Percentiles rank a stretch among this genome's conserved stretches.
Evolutionary conservation across 1,139 yeast species (phyloP).

Genomic region (Geotrichum candidum): DNA sequence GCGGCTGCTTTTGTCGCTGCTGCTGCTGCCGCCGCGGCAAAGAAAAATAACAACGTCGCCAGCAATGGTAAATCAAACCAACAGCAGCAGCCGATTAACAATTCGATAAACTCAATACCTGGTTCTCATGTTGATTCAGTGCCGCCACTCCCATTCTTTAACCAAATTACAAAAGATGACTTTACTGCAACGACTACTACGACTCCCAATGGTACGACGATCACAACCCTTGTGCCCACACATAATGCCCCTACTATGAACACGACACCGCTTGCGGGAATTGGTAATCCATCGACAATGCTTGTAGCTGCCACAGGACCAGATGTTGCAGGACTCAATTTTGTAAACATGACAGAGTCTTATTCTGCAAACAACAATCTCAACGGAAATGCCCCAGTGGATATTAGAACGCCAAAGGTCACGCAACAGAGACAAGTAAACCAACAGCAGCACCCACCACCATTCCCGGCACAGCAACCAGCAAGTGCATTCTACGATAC

Average conservation of each 20-base stretch:
- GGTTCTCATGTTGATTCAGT: slow-evolving; percentile 20
- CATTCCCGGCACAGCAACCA: not conserved
- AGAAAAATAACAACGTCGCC: not conserved
- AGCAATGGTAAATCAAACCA: slow-evolving; percentile 5
- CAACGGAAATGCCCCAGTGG: not conserved
- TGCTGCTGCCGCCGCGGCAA: slow-evolving; percentile 15
- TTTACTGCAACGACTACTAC: slow-evolving; percentile 80
- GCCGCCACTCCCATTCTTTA: slow-evolving; percentile 80
- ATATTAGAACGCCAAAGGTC: not conserved
- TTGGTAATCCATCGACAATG: slow-evolving; percentile 18
- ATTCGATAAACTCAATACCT: slow-evolving; percentile 11
- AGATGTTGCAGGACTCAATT: slow-evolving; percentile 14
- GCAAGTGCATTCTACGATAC: slow-evolving; percentile 40
- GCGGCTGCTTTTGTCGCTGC: slow-evolving; percentile 18
- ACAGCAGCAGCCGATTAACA: not conserved
- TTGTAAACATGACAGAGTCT: not conserved
- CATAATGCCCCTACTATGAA: slow-evolving; percentile 1
- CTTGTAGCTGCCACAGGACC: slow-evolving; percentile 14
- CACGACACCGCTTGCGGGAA: slow-evolving; percentile 15
- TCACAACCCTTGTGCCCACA: slow-evolving; percentile 84
- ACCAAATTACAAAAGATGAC: slow-evolving; percentile 84
- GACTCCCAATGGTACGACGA: slow-evolving; percentile 87
- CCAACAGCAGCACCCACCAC: not conserved
- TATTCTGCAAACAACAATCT: slow-evolving; percentile 7
- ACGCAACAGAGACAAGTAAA: not conserved